Conservation (phyloP, 2,329 filamentous ascomycete genomes). For the Capronia epimyces region DNA sequence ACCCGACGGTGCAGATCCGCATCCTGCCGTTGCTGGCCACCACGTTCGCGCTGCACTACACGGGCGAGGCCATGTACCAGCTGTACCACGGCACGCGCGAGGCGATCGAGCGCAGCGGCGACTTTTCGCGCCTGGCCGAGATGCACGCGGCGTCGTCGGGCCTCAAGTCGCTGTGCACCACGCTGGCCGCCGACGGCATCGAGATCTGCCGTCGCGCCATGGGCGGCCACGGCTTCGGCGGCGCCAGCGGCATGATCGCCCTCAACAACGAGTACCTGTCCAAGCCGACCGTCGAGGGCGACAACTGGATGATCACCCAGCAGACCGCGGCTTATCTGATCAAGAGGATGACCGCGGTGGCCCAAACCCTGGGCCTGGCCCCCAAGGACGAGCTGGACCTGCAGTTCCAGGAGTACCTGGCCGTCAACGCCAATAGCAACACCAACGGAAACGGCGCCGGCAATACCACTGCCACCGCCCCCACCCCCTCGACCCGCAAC, state of each 20-base stretch:
- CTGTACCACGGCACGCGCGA: slow-evolving; percentile 44
- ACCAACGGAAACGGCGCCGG: background rate
- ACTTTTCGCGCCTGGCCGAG: slow-evolving; percentile 47
- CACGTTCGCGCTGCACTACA: slow-evolving; percentile 47
- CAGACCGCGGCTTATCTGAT: slow-evolving; percentile 49
- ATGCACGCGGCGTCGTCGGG: slow-evolving; percentile 52
- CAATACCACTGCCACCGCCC: background rate
- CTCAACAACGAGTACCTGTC: slow-evolving; percentile 48
- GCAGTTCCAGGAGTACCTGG: slow-evolving; percentile 37
- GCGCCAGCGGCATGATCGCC: slow-evolving; percentile 49
- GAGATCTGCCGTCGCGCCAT: slow-evolving; percentile 50
- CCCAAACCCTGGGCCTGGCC: slow-evolving; percentile 32
- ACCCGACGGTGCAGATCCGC: slow-evolving; percentile 51
- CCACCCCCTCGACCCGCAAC: no score
- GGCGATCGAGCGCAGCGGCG: slow-evolving; percentile 44
- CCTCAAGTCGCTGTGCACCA: slow-evolving; percentile 51
- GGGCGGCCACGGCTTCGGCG: slow-evolving; percentile 52
- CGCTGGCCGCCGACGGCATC: slow-evolving; percentile 50
- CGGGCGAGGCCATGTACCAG: slow-evolving; percentile 44
- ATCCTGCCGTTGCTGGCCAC: slow-evolving; percentile 51
- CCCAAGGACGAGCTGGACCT: slow-evolving; percentile 39
- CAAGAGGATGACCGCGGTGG: slow-evolving; percentile 47
- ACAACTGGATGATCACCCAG: slow-evolving; percentile 56
- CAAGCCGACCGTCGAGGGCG: slow-evolving; percentile 52
- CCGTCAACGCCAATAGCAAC: background rate